These are phyloP conservation scores for Suillus discolor DNA, from an alignment of 768 basidiomycete species.

Conservation along the genomic window DNA sequence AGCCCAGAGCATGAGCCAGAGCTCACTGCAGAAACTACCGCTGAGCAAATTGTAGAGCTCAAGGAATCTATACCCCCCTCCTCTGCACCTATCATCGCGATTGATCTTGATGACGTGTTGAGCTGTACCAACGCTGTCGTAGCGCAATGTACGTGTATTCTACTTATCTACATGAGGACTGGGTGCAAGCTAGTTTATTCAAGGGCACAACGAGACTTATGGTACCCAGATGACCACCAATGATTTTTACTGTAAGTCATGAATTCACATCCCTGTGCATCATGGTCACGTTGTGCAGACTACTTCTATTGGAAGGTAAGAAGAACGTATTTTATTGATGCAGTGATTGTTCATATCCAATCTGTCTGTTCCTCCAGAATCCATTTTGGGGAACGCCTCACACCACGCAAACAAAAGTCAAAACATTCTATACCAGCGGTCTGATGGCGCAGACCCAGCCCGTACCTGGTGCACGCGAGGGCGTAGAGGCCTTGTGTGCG, in stretches of 20 bases:
- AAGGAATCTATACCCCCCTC: conserved; percentile 20
- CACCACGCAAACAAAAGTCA: conserved; percentile 62
- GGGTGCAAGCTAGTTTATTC: conserved; percentile 1
- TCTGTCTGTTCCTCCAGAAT: conserved; percentile 35
- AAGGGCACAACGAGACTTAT: conserved; percentile 69
- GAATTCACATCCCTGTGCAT: background rate
- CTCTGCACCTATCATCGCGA: conserved; percentile 50
- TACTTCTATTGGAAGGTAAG: conserved; percentile 78
- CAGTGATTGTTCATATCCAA: background rate
- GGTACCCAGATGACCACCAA: conserved; percentile 57
- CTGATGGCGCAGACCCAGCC: conserved; percentile 49
- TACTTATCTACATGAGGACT: background rate
- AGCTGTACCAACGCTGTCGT: conserved; percentile 61
- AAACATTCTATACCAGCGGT: conserved; percentile 56
- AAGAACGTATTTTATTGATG: background rate
- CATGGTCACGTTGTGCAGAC: conserved; percentile 38
- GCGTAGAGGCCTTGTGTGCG: conserved; percentile 52
- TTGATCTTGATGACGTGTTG: conserved; percentile 73
- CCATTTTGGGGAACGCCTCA: conserved; percentile 61
- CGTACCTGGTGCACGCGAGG: conserved; percentile 64
- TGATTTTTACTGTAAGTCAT: conserved; percentile 61
- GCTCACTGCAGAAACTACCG: conserved; percentile 8
- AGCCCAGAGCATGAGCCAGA: conserved; percentile 3
- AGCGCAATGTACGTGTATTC: conserved; percentile 51
- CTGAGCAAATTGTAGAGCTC: conserved; percentile 15